Conservation (phyloP, 495 filamentous ascomycete species). For the Pseudoneurospora amorphoporcata region DNA sequence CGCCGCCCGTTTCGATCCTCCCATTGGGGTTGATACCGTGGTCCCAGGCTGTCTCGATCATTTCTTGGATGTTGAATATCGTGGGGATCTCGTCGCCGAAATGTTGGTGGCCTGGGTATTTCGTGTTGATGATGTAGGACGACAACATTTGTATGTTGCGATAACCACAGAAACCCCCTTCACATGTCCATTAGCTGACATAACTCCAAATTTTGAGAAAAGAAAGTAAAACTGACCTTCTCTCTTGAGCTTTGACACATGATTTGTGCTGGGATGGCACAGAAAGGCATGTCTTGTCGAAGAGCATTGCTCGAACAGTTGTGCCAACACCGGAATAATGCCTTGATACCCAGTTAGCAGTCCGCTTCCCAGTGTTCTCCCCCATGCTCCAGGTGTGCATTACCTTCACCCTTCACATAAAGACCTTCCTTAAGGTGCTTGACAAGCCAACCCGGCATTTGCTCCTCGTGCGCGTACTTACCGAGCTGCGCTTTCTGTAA, state of each 20-base stretch:
- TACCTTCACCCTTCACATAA: constrained; percentile 44
- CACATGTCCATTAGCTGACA: background rate
- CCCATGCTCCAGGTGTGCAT: constrained; percentile 26
- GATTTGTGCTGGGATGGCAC: constrained; percentile 65
- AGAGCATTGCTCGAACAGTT: constrained; percentile 57
- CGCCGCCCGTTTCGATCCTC: constrained; percentile 74
- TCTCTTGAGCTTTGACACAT: constrained; percentile 68
- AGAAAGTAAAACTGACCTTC: constrained; percentile 38
- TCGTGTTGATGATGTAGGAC: constrained; percentile 59
- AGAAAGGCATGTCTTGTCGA: constrained; percentile 61
- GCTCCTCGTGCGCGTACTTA: constrained; percentile 73
- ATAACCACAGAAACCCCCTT: constrained; percentile 92
- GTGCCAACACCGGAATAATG: constrained; percentile 65
- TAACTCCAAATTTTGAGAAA: background rate
- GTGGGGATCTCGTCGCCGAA: constrained; percentile 58
- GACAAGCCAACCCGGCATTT: constrained; percentile 77
- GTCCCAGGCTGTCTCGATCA: constrained; percentile 89
- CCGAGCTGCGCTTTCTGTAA: constrained; percentile 57
- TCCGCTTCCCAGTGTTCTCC: constrained; percentile 33
- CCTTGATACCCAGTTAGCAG: constrained; percentile 26
- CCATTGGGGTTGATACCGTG: constrained; percentile 66
- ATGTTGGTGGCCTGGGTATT: constrained; percentile 44
- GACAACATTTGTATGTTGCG: constrained; percentile 92
- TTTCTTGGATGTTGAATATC: constrained; percentile 76
- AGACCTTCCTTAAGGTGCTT: constrained; percentile 56